Evolutionary conservation across 345 rosid species (phyloP).

Genomic region (Erysimum cheiranthoides): DNA sequence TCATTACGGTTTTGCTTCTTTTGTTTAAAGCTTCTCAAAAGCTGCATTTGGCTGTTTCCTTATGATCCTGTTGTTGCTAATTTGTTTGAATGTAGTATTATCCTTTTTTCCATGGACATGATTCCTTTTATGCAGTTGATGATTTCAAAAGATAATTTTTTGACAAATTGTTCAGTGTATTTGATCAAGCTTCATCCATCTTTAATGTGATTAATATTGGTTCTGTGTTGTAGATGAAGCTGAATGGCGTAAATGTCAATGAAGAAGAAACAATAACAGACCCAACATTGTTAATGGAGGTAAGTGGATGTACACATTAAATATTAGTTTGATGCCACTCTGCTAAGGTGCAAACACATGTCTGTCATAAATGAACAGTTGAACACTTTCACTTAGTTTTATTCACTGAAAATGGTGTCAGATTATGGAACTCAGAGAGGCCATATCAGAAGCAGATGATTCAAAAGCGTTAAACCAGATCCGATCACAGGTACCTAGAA

Average conservation of each 20-base stretch:
- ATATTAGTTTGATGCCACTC: background rate
- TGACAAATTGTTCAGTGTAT: background rate
- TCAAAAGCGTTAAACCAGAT: constrained; percentile 63
- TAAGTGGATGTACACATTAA: constrained; percentile 33
- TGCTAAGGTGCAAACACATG: background rate
- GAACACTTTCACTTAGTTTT: constrained; percentile 1
- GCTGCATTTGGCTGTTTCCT: background rate
- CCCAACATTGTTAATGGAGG: constrained; percentile 79
- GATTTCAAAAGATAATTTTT: background rate
- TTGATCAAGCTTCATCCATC: background rate
- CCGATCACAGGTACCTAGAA: constrained; percentile 60
- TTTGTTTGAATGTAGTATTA: background rate
- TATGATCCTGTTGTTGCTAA: background rate
- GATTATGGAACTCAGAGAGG: constrained; percentile 95
- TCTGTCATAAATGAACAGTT: background rate
- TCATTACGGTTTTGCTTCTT: background rate
- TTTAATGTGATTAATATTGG: constrained; percentile 16
- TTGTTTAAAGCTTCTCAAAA: background rate
- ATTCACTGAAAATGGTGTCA: constrained; percentile 42
- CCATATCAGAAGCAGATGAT: constrained; percentile 78
- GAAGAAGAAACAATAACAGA: constrained; percentile 94
- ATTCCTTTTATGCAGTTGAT: background rate
- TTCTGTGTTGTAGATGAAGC: constrained; percentile 60
- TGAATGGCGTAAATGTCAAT: constrained; percentile 70
- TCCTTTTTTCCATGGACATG: background rate